Conservation (phyloP, 768 basidiomycete genomes). For the Mycena metata region DNA sequence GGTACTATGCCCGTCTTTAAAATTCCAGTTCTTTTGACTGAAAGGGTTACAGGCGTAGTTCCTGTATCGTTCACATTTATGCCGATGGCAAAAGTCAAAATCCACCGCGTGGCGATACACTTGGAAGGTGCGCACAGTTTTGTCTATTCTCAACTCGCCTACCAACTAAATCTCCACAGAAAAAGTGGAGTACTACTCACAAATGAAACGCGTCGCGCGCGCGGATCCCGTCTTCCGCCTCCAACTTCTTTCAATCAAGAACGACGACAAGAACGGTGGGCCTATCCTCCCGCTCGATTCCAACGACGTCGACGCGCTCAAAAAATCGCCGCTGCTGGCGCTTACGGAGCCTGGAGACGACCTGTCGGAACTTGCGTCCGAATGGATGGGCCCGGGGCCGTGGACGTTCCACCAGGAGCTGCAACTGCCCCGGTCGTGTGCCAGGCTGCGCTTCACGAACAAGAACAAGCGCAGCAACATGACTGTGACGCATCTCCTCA, state of each 20-base stretch:
- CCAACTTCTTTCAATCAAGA: conserved; percentile 72
- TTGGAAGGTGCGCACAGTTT: conserved; percentile 78
- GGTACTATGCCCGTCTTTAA: not conserved
- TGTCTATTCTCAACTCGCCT: not conserved
- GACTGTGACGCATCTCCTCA: conserved; percentile 80
- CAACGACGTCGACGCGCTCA: conserved; percentile 73
- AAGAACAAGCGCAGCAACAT: conserved; percentile 84
- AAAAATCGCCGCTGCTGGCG: conserved; percentile 73
- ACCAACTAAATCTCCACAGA: conserved; percentile 58
- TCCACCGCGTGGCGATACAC: conserved; percentile 77
- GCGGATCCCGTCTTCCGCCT: conserved; percentile 75
- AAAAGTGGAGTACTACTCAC: conserved; percentile 84
- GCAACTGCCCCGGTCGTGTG: conserved; percentile 75
- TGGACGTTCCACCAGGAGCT: conserved; percentile 85
- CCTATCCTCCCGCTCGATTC: conserved; percentile 86
- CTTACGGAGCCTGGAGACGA: conserved; percentile 65
- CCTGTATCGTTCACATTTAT: conserved; percentile 85
- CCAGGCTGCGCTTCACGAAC: conserved; percentile 80
- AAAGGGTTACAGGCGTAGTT: conserved; percentile 62
- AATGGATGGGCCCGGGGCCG: conserved; percentile 84
- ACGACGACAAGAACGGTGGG: conserved; percentile 63
- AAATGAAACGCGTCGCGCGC: conserved; percentile 75
- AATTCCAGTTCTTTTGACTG: not conserved
- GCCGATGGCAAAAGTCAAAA: conserved; percentile 86
- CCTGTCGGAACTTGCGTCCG: conserved; percentile 68